Conservation (phyloP, 1,284 basidiomycete species). For the Malassezia dermatis region DNA sequence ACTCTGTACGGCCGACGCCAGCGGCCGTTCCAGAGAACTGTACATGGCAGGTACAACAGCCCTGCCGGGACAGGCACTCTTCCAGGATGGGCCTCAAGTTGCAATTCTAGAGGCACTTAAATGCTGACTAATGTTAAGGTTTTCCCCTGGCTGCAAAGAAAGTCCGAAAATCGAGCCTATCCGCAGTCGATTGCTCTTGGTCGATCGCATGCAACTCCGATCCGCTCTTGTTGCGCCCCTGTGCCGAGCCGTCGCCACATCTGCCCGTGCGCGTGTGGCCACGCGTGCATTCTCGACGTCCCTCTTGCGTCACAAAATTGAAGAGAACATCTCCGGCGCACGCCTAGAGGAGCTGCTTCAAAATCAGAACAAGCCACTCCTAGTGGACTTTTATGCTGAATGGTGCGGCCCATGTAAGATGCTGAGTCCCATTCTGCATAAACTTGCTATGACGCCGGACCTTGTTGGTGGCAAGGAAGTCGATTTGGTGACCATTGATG, state of each 20-base stretch:
- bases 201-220: not conserved
- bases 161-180: not conserved
- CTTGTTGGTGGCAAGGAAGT: slow-evolving; percentile 20
- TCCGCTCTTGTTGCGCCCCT: not conserved
- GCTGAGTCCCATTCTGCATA: slow-evolving; percentile 27
- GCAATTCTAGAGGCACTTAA: not conserved
- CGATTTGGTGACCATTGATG: slow-evolving; percentile 31
- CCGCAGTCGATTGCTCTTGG: not conserved
- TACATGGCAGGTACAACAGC: not conserved
- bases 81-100: not conserved
- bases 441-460: slow-evolving; percentile 19
- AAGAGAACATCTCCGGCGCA: slow-evolving; percentile 12
- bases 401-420: slow-evolving; percentile 40
- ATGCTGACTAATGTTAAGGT: not conserved
- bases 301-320: slow-evolving; percentile 2
- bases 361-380: slow-evolving; percentile 11
- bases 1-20: not conserved
- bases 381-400: slow-evolving; percentile 35
- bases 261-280: not conserved
- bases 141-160: not conserved
- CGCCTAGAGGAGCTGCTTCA: slow-evolving; percentile 11
- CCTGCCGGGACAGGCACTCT: not conserved
- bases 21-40: not conserved
- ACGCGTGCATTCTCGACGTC: slow-evolving; percentile 5
- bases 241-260: not conserved